phyloP scores from a whole-genome alignment of 2,329 filamentous ascomycete genomes.

The Albophoma yamanashiensis region DNA sequence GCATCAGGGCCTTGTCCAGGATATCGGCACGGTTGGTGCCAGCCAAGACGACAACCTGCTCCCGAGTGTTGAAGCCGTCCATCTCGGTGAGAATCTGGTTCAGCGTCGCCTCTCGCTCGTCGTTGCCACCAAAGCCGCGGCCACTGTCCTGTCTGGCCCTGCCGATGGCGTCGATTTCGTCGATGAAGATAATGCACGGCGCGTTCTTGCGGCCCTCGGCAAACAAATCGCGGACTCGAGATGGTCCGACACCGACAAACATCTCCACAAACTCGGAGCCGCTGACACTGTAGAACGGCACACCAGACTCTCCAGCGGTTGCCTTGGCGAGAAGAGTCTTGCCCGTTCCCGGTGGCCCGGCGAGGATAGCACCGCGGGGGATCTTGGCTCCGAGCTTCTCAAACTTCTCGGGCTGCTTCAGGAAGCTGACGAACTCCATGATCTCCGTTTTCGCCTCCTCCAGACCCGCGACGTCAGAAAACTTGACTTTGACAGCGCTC shows the following conservation, averaged over 20 bases:
- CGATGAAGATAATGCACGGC: slow-evolving; percentile 98
- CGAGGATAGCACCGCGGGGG: slow-evolving; percentile 88
- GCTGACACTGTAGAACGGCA: slow-evolving; percentile 97
- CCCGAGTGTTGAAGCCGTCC: slow-evolving; percentile 96
- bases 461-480: slow-evolving; percentile 92
- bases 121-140: slow-evolving; percentile 69
- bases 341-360: slow-evolving; percentile 95
- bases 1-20: slow-evolving; percentile 90
- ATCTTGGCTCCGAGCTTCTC: slow-evolving; percentile 95
- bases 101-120: slow-evolving; percentile 91
- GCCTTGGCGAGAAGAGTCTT: slow-evolving; percentile 97
- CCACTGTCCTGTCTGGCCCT: slow-evolving; percentile 76
- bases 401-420: slow-evolving; percentile 88
- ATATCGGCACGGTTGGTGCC: slow-evolving; percentile 95
- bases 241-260: slow-evolving; percentile 98
- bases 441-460: slow-evolving; percentile 98
- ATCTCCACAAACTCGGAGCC: slow-evolving; percentile 99
- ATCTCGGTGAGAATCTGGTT: slow-evolving; percentile 99
- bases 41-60: slow-evolving; percentile 92
- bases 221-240: slow-evolving; percentile 88
- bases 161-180: slow-evolving; percentile 97
- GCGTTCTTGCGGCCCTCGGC: slow-evolving; percentile 90
- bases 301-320: slow-evolving; percentile 90
- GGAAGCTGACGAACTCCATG: slow-evolving; percentile 97
- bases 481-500: slow-evolving; percentile 92